Evolutionary conservation across 257 asterid species (phyloP).

Genomic region (Nyctanthes arbortristis): DNA sequence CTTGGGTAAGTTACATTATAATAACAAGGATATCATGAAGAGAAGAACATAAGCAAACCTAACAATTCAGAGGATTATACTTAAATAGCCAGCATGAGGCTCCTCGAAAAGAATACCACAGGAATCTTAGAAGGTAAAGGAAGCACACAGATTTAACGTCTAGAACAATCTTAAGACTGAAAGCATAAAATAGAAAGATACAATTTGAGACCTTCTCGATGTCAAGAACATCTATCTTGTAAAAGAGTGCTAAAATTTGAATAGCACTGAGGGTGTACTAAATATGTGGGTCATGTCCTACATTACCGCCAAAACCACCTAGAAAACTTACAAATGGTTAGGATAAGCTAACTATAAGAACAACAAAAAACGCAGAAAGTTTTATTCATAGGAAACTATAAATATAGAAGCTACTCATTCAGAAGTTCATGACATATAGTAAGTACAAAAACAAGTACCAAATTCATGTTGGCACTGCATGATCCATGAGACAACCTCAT

Average conservation of each 20-base stretch:
- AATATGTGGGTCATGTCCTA: slow-evolving; percentile 90
- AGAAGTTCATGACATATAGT: neutral
- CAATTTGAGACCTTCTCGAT: slow-evolving; percentile 72
- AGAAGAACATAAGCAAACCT: neutral
- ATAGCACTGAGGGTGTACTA: slow-evolving; percentile 86
- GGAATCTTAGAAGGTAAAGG: neutral
- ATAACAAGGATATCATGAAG: neutral
- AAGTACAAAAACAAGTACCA: slow-evolving; percentile 54
- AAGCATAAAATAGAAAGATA: slow-evolving; percentile 52
- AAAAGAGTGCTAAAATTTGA: slow-evolving; percentile 87
- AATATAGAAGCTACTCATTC: neutral
- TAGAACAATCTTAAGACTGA: neutral
- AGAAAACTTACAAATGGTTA: slow-evolving; percentile 13
- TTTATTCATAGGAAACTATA: slow-evolving; percentile 2
- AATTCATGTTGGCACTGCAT: slow-evolving; percentile 94
- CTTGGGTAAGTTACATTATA: neutral
- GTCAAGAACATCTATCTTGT: too few species aligned
- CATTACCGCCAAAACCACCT: slow-evolving; percentile 98
- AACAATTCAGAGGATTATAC: neutral
- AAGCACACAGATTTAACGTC: neutral
- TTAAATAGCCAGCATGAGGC: neutral
- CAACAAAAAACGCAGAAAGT: neutral
- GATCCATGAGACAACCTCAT: slow-evolving; percentile 80
- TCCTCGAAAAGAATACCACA: neutral
- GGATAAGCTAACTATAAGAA: neutral